Evolutionary conservation across 176 grass and related monocot species (phyloP), one percentile per base, ranked within the genome.

Genomic region (Triticum aestivum): DNA sequence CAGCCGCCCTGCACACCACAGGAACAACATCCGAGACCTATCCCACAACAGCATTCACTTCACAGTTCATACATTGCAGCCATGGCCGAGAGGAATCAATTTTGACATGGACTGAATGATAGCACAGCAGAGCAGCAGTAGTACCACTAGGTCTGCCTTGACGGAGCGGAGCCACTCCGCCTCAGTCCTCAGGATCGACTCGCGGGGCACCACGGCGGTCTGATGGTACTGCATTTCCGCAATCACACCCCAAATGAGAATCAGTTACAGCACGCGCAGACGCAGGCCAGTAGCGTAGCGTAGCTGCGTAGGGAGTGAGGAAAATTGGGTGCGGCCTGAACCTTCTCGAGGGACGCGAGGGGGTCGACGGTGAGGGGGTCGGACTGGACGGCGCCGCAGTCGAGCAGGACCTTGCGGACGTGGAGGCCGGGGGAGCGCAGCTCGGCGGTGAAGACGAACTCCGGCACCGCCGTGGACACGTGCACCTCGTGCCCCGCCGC

Each of bases 371-470:
- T 98, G 83, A 98, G 91, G 10, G 96, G 86, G 85, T 98, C 96
- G 82, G 93, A 82, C 89, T 98, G 96, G 81, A 95, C 93, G 69
- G 93, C 96, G 88, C 96, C 96, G 79, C 93, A 94, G 84, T 98
- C 96, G 83, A 98, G 92, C 41, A 98, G 61, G 65, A 84, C 96
- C 93, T 89, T 94, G 84, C 93, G 91, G 78, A 98, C 86, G 83
- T 79, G 93, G 65, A 98, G 92, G 82, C 85, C 69, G 41, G 91
- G 87, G 32, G 96, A 98, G 49, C 93, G 86, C 74, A 98, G 87
- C 84, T 96, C 96, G 39, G 93, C 85, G 69, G 92, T 98, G 90
- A 98, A 98, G 84, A 98, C 96, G 85, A 94, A 96, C 35, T 91
- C 92, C 49, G 92, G 96, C 82, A 94, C 96, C 42, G 88, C 96